These are phyloP conservation scores for Entophlyctis luteolus DNA, from an alignment of 192 early-diverging fungal genomes.

Conservation along the genomic window DNA sequence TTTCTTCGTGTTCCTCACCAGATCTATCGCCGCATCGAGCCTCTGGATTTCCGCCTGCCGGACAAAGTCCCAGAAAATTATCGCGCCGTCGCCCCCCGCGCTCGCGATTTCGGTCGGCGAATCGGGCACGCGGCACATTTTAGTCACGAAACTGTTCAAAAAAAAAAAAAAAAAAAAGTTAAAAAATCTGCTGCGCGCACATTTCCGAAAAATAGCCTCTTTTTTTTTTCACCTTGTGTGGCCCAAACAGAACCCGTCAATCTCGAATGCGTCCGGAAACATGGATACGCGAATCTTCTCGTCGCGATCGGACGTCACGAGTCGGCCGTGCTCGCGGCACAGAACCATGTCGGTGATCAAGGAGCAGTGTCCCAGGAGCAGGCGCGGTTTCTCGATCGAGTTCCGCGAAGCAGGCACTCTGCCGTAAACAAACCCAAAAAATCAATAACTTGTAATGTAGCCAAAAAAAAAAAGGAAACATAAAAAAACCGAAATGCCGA, in stretches of 20 bases:
- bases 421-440: no score
- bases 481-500: no score
- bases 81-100: constrained; percentile 77
- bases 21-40: neutral
- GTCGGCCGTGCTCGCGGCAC: constrained; percentile 55
- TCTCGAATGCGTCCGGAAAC: constrained; percentile 86
- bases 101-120: constrained; percentile 55
- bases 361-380: constrained; percentile 88
- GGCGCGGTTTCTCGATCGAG: constrained; percentile 28
- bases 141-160: constrained; percentile 62
- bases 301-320: constrained; percentile 93
- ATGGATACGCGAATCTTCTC: constrained; percentile 94
- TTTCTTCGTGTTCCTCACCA: neutral
- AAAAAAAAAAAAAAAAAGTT: constrained; percentile 46
- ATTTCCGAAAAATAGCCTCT: neutral
- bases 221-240: constrained; percentile 90
- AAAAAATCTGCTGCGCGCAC: neutral
- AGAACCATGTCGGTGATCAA: constrained; percentile 86
- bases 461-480: no score
- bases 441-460: no score
- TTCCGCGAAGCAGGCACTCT: no score
- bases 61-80: constrained; percentile 72
- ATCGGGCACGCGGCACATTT: constrained; percentile 45
- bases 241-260: constrained; percentile 84
- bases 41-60: constrained; percentile 62